Base-by-base conservation (phyloP, 2,329 filamentous ascomycete species). In the Trichoderma afroharzianum region DNA sequence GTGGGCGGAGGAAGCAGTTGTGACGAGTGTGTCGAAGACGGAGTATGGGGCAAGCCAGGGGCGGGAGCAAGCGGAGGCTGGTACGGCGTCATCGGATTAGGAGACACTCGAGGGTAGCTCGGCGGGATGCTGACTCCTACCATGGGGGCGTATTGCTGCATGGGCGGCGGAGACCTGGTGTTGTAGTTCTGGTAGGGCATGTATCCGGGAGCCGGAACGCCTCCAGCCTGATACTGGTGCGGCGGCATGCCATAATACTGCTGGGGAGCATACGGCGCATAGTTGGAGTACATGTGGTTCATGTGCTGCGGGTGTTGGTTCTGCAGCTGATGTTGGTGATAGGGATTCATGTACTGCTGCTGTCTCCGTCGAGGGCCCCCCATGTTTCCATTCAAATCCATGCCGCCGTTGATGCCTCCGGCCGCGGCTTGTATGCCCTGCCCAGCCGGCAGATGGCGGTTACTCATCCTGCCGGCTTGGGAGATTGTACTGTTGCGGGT, bases 391-490 rank as follows among this genome's bases (percentile, higher is more conserved):
- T 68, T 68, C 64, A 68, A 12, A 24, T 81, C 79, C 74, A 81
- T 80, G 72, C 78, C 78, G 66, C 78, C 79, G 71, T 75, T 73
- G 71, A 78, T 78, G 74, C 77, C 78, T 72, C 77, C 78, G 72
- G 76, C 77, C 74, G 79, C 81, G 79, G 83, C 84, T 78, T 84
- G 86, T 83, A 88, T 86, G 81, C 86, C 86, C 83, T 90, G 89
- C 87, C 91, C 91, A 88, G 90, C 90, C 89, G 90, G 89, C 90
- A 92, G 89, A 91, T 91, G 90, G 87, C 86, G 87, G 83, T 85
- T 85, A 85, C 90, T 92, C 91, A 93, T 93, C 90, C 87, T 93
- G 88, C 88, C 90, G 89, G 88, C 88, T 83, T 88, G 86, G 87
- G 88, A 81, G 76, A 75, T 77, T 74, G 77, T 76, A 74, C 75